Evolutionary conservation across 1,284 basidiomycete species (phyloP).

Genomic region (Moniliella sp.): DNA sequence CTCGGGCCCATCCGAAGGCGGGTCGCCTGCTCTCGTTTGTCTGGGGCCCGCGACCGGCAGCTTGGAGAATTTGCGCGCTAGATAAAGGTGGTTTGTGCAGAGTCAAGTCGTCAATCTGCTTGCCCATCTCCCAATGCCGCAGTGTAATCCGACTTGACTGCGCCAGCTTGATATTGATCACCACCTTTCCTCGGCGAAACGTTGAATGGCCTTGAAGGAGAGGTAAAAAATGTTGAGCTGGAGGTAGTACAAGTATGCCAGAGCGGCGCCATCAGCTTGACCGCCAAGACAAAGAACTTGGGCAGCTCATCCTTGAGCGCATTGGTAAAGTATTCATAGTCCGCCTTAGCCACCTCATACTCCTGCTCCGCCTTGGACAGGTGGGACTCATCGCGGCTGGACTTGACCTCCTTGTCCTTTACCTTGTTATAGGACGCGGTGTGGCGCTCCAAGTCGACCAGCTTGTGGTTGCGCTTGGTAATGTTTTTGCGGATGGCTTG

Average conservation of each 20-base stretch:
- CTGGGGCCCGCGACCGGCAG: not conserved
- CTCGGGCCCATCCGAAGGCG: conserved; percentile 1
- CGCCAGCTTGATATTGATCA: conserved; percentile 45
- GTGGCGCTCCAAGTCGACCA: conserved; percentile 81
- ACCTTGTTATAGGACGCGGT: conserved; percentile 88
- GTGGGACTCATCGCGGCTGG: conserved; percentile 32
- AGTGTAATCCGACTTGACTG: conserved; percentile 56
- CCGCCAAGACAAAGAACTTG: conserved; percentile 63
- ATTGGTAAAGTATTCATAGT: conserved; percentile 87
- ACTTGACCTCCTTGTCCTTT: conserved; percentile 61
- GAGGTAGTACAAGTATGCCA: conserved; percentile 99
- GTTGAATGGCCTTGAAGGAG: conserved; percentile 72
- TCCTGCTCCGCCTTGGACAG: conserved; percentile 73
- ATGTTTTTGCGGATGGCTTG: conserved; percentile 81
- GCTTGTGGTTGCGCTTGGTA: conserved; percentile 87
- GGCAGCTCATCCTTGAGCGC: conserved; percentile 79
- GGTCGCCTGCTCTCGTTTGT: conserved; percentile 6
- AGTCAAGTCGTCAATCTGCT: conserved; percentile 34
- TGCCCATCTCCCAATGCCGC: conserved; percentile 56
- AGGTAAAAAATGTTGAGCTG: conserved; percentile 88
- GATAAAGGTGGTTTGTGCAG: conserved; percentile 18
- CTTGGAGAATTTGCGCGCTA: conserved; percentile 8
- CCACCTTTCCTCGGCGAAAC: conserved; percentile 58
- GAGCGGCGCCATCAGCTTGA: conserved; percentile 76
- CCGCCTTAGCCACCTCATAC: conserved; percentile 74